Evolutionary conservation across 768 basidiomycete genomes (phyloP).

Genomic region (Auriscalpium microsporum): DNA sequence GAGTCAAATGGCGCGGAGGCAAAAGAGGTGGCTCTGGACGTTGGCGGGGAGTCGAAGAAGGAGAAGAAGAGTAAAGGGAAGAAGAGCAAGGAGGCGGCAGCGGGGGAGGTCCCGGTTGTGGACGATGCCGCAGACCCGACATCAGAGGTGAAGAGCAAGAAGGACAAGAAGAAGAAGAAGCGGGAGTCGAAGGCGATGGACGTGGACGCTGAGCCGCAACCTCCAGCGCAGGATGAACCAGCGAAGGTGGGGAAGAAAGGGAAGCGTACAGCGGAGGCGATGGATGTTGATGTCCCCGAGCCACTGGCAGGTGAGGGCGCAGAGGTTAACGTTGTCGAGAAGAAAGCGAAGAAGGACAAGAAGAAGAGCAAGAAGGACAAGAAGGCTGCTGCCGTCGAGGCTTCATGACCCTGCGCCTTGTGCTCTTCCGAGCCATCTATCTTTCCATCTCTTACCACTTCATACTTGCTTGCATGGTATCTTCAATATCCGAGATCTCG

Average conservation of each 20-base stretch:
- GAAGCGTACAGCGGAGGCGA: too few relatives aligned
- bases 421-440: too few relatives aligned
- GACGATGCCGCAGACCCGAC: background rate
- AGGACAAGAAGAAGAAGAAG: constrained; percentile 16
- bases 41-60: constrained; percentile 16
- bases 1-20: constrained; percentile 9
- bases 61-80: constrained; percentile 24
- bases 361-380: constrained; percentile 1
- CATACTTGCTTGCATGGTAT: background rate
- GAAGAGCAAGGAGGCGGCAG: constrained; percentile 15
- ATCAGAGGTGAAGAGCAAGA: background rate
- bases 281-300: too few relatives aligned
- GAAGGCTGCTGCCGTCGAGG: background rate
- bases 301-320: too few relatives aligned
- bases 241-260: too few relatives aligned
- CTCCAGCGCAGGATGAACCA: background rate
- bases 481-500: background rate
- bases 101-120: background rate
- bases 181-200: background rate
- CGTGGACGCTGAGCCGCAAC: background rate
- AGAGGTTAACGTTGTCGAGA: background rate
- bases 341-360: constrained; percentile 12
- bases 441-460: background rate
- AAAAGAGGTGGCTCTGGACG: constrained; percentile 1
- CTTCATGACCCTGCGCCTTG: background rate